Base-by-base conservation (phyloP, 805 yeast species). In the Isabelozyma pseudorhagii region DNA sequence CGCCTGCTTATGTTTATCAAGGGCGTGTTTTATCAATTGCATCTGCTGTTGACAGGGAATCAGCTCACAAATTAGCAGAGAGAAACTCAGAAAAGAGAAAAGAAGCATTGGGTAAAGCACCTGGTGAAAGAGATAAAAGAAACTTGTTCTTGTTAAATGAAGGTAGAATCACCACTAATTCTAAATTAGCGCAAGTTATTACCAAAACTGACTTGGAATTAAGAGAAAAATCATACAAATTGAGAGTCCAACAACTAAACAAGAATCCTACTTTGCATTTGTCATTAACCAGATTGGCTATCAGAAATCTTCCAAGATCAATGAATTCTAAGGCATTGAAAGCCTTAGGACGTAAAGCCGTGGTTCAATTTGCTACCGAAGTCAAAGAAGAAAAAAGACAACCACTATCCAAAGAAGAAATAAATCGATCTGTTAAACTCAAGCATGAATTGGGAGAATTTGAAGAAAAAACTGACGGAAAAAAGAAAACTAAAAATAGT, bases 271-370 rank as follows among this genome's bases (percentile, higher is more conserved):
- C 94, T 10, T 76, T 94, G 62, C 98, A 93, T 75, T 73, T 94
- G 51, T 89, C 97, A n/a, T 73, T 93, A 70, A 93, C 98, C 1
- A 84, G 99, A 74, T 80, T 94, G 65, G 99, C 99, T 8, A 82
- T 94, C 50, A 82, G 99, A 71, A 94, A 94, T 65, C 70, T 94
- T 46, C 99, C 99, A 42, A 83, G 98, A 66, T 84, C 96, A 11
- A 84, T 94, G 94, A 87, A 82, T 52, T 89, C 86, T 53, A 90
- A 89, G 67, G 84, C 96, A 0, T 75, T 94, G 59, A 94, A 94
- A 63, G 96, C 96, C 1, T 75, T 94, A 45, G 97, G 96, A 39
- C 85, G 99, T 68, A 89, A 89, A 65, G 97, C 97, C 1, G 89
- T 94, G 50, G 97, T 94, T 18, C 87, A 87, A 60, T 94, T 93